phyloP scores from a whole-genome alignment of 2,329 filamentous ascomycete genomes.

The Botrytis fabae region DNA sequence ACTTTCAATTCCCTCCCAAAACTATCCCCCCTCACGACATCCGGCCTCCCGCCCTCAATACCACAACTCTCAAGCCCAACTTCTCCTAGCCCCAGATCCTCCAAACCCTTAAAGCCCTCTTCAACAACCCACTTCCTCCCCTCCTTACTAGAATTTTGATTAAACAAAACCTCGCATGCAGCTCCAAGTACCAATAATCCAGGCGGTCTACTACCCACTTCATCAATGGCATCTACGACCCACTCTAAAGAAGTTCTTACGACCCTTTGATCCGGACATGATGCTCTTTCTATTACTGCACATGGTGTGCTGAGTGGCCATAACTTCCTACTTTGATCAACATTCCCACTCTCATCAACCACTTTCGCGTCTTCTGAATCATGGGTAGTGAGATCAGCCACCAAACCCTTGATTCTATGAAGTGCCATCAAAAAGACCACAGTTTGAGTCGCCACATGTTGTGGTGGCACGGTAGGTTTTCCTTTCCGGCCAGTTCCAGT shows the following conservation, averaged over 20 bases:
- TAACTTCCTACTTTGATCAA: slow-evolving; percentile 43
- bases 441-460: slow-evolving; percentile 73
- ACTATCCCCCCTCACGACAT: slow-evolving; percentile 29
- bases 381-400: slow-evolving; percentile 64
- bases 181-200: slow-evolving; percentile 83
- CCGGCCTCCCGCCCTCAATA: slow-evolving; percentile 20
- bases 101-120: slow-evolving; percentile 78
- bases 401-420: slow-evolving; percentile 75
- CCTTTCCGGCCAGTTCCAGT: slow-evolving; percentile 95
- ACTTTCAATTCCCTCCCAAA: slow-evolving; percentile 31
- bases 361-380: slow-evolving; percentile 42
- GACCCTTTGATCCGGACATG: slow-evolving; percentile 90
- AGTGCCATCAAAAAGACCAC: slow-evolving; percentile 95
- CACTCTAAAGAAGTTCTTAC: slow-evolving; percentile 81
- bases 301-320: slow-evolving; percentile 84
- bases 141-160: slow-evolving; percentile 50
- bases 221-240: slow-evolving; percentile 80
- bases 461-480: slow-evolving; percentile 75
- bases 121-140: slow-evolving; percentile 78
- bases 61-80: slow-evolving; percentile 30
- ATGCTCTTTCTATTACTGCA: slow-evolving; percentile 89
- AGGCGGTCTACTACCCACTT: slow-evolving; percentile 85
- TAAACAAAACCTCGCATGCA: slow-evolving; percentile 72
- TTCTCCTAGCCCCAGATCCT: slow-evolving; percentile 43
- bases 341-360: slow-evolving; percentile 38